Conservation (phyloP, 2,329 filamentous ascomycete genomes). For the Pseudogymnoascus pannorum region DNA sequence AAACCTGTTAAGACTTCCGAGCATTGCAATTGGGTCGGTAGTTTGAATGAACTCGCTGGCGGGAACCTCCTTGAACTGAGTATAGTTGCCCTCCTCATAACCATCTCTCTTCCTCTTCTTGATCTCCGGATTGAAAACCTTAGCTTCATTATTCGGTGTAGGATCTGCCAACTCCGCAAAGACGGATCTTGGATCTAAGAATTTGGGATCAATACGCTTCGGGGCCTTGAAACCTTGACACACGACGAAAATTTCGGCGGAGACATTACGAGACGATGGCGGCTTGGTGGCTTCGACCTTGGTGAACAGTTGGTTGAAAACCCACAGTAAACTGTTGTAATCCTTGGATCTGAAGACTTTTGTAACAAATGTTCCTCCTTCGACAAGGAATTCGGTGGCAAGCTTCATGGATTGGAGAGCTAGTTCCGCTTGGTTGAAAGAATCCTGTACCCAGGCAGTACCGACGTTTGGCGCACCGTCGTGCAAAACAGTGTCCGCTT, state of each 20-base stretch:
- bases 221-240: slow-evolving; percentile 93
- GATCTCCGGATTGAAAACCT: slow-evolving; percentile 93
- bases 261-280: slow-evolving; percentile 90
- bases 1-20: slow-evolving; percentile 78
- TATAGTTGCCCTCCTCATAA: slow-evolving; percentile 94
- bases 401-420: slow-evolving; percentile 86
- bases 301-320: slow-evolving; percentile 91
- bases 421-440: slow-evolving; percentile 93
- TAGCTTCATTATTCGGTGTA: slow-evolving; percentile 90
- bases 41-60: slow-evolving; percentile 94
- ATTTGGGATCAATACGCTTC: slow-evolving; percentile 84
- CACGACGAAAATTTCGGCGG: slow-evolving; percentile 97
- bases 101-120: slow-evolving; percentile 98
- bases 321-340: slow-evolving; percentile 92
- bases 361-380: slow-evolving; percentile 89
- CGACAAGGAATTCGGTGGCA: slow-evolving; percentile 83
- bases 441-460: slow-evolving; percentile 96
- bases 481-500: slow-evolving; percentile 90
- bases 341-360: slow-evolving; percentile 98
- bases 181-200: slow-evolving; percentile 80
- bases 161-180: slow-evolving; percentile 86
- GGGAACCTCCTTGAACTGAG: slow-evolving; percentile 79
- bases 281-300: slow-evolving; percentile 98
- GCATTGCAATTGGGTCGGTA: slow-evolving; percentile 82
- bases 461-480: slow-evolving; percentile 97